Percentiles rank a stretch among this genome's conserved stretches.
Evolutionary conservation across 2,329 filamentous ascomycete genomes (phyloP).

Genomic region (Knoxdaviesia proteae): DNA sequence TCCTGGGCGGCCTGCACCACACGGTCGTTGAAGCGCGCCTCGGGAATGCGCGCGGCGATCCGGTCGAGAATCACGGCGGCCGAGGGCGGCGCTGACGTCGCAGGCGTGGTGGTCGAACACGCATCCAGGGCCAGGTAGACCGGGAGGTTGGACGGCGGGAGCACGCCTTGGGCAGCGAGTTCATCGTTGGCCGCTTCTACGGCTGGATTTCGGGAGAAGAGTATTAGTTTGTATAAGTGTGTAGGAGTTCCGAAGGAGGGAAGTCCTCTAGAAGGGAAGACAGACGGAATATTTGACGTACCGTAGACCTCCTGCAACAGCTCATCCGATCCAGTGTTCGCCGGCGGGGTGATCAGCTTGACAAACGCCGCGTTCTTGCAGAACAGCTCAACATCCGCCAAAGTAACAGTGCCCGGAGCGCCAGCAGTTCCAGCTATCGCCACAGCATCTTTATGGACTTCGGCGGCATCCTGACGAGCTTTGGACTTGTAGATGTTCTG

Average conservation of each 20-base stretch:
- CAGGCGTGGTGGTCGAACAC: slow-evolving; percentile 21
- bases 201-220: slow-evolving; percentile 14
- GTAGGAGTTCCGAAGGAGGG: not conserved
- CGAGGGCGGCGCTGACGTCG: slow-evolving; percentile 14
- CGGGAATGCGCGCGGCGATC: slow-evolving; percentile 21
- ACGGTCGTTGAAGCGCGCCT: slow-evolving; percentile 25
- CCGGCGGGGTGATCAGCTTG: slow-evolving; percentile 48
- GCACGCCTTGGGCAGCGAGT: slow-evolving; percentile 23
- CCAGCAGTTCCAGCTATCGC: slow-evolving; percentile 33
- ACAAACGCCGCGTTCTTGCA: slow-evolving; percentile 92
- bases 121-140: slow-evolving; percentile 45
- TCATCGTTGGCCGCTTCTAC: slow-evolving; percentile 33
- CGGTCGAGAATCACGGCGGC: slow-evolving; percentile 31
- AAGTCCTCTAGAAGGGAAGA: too few species aligned
- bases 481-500: slow-evolving; percentile 88
- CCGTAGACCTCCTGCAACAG: slow-evolving; percentile 1
- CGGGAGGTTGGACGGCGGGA: slow-evolving; percentile 39
- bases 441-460: slow-evolving; percentile 32
- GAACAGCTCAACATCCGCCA: slow-evolving; percentile 67
- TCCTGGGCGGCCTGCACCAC: slow-evolving; percentile 36
- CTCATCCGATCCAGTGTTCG: slow-evolving; percentile 8
- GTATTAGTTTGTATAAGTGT: too few species aligned
- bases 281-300: not conserved
- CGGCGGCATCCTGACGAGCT: slow-evolving; percentile 54
- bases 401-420: slow-evolving; percentile 33